Evolutionary conservation across 2,329 filamentous ascomycete genomes (phyloP), one percentile per base, ranked within the genome.

Genomic region (Diaporthe aspalathi): DNA sequence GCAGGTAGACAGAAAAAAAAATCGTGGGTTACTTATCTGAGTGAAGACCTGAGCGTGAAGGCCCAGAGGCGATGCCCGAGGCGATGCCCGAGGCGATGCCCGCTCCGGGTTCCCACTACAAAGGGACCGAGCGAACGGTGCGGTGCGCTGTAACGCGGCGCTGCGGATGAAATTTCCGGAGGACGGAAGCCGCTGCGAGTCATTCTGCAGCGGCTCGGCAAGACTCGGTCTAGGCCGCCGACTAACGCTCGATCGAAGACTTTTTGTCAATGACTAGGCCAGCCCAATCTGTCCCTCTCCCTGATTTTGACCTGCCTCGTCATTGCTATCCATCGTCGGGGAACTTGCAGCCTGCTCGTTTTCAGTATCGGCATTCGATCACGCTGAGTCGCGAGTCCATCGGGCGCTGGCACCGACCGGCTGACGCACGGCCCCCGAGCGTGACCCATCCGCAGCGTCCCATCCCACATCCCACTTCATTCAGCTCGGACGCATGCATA

Each of bases 181-280:
- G 54, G 5, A 40, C 66, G 66, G 66, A 49, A 35, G 54, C 67
- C 67, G n/a, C n/a, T n/a, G n/a, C n/a, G 67, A 68, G 67, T 68
- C 67, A 68, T 68, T 68, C 45, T 52, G 45, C 67, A 50, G 35
- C 14, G 54, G 47, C 57, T 63, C 67, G 67, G 67, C 67, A 50
- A 60, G 53, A 68, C 45, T 60, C 53, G 67, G 67, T 17, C 66
- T 43, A 60, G 53, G n/a, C 32, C 24, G 43, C 32, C 67, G 53
- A 60, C n/a, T 35, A 40, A 20, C 22, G 40, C 40, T 27, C 16
- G 12, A 24, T 43, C 53, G 45, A 60, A 68, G 54, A 62, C 45
- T 65, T 63, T 68, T 68, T 45, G 32, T 32, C 38, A 35, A 22
- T 20, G 17, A 29, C 27, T 40, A 45, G n/a, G 11, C 22, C 22